Evolutionary conservation across 495 filamentous ascomycete species (phyloP).

Genomic region (Lophium mytilinum): DNA sequence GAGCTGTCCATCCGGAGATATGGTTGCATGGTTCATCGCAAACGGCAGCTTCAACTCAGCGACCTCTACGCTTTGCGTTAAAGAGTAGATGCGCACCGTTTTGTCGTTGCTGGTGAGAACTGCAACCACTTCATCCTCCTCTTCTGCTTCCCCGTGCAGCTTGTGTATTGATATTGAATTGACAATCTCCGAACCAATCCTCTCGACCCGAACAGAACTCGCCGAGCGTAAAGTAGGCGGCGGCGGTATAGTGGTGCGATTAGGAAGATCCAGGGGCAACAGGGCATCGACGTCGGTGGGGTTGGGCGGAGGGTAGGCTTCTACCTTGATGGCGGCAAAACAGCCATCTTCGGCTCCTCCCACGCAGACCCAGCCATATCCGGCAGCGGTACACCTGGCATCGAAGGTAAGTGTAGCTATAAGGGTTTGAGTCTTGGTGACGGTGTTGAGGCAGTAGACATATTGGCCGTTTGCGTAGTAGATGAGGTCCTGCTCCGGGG

Average conservation of each 20-base stretch:
- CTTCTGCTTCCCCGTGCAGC: conserved; percentile 29
- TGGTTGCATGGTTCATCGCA: conserved; percentile 82
- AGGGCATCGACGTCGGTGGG: conserved; percentile 52
- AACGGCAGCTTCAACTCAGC: conserved; percentile 63
- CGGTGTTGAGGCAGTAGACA: conserved; percentile 58
- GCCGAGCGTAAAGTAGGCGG: conserved; percentile 24
- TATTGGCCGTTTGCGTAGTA: conserved; percentile 73
- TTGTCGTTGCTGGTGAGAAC: conserved; percentile 85
- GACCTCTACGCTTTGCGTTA: conserved; percentile 54
- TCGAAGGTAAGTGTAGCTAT: conserved; percentile 73
- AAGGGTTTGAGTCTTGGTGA: conserved; percentile 61
- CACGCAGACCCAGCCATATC: conserved; percentile 79
- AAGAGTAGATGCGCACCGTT: conserved; percentile 69
- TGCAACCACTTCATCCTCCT: conserved; percentile 51
- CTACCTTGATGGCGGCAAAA: conserved; percentile 69
- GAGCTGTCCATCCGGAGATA: conserved; percentile 78
- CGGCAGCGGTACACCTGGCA: conserved; percentile 75
- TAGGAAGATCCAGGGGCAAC: conserved; percentile 46
- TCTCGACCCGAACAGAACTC: conserved; percentile 31
- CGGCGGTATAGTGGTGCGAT: conserved; percentile 25
- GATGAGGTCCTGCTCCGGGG: conserved; percentile 62
- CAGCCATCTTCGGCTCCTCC: conserved; percentile 76
- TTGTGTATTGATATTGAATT: conserved; percentile 66
- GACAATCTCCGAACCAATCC: conserved; percentile 44
- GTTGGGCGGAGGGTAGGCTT: conserved; percentile 33